A percentile compares a stretch with the other conserved stretches of the same genome.
Conservation (phyloP, 176 grass and related monocot genomes). For the Secale cereale region DNA sequence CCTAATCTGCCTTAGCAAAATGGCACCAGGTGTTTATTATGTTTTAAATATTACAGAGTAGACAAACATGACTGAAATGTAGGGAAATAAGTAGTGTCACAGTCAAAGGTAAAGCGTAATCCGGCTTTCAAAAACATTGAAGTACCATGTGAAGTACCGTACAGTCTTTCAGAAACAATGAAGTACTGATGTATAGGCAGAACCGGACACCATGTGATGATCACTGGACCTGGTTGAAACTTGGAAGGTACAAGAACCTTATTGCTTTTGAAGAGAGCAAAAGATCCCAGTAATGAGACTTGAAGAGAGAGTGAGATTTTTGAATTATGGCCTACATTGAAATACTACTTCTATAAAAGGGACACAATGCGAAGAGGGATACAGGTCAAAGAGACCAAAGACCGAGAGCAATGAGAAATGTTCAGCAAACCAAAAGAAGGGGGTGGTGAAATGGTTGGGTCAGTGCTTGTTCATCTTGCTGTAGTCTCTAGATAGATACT, state of each 20-base stretch:
- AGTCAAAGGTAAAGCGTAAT: no score
- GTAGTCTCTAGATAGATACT: neutral
- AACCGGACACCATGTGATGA: neutral
- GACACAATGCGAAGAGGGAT: neutral
- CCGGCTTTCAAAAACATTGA: no score
- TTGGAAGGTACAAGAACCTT: neutral
- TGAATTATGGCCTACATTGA: neutral
- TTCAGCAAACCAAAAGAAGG: neutral
- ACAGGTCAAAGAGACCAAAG: neutral
- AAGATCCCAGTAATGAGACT: neutral
- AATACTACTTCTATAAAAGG: neutral
- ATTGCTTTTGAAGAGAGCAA: neutral
- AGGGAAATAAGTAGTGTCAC: no score
- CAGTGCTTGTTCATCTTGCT: neutral
- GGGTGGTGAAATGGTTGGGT: neutral
- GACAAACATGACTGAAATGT: no score
- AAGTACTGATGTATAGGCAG: neutral
- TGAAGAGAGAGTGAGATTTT: neutral
- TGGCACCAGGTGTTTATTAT: no score
- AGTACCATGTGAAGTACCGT: no score
- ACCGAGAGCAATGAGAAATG: neutral
- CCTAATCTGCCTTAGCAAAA: conserved; percentile 62
- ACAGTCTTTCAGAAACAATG: neutral
- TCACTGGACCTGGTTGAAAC: neutral
- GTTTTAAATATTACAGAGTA: no score